These are phyloP conservation scores for Sphagnurus paluster DNA, from an alignment of 1,284 basidiomycete species.

Conservation along the genomic window DNA sequence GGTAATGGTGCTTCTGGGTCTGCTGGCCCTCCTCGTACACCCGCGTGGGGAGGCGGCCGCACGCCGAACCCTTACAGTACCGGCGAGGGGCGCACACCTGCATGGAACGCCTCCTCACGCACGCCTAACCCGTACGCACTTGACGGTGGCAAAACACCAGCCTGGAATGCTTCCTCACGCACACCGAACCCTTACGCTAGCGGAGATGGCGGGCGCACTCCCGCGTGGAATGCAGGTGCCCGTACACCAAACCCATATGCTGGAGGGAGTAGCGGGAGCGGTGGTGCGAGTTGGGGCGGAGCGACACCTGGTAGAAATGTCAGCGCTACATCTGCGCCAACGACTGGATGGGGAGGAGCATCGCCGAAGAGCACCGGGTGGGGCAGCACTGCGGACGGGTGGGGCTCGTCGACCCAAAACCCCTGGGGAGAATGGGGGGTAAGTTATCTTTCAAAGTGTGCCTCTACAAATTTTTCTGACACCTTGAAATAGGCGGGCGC, in stretches of 20 bases:
- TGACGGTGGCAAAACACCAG: conserved; percentile 54
- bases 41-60: conserved; percentile 52
- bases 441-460: conserved; percentile 17
- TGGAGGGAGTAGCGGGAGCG: conserved; percentile 24
- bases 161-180: conserved; percentile 48
- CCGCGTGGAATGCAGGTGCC: conserved; percentile 55
- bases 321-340: conserved; percentile 26
- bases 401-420: conserved; percentile 10
- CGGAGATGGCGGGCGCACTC: conserved; percentile 50
- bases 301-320: conserved; percentile 36
- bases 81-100: conserved; percentile 53
- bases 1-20: conserved; percentile 47
- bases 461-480: conserved; percentile 7
- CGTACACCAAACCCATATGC: conserved; percentile 62
- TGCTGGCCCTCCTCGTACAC: conserved; percentile 54
- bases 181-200: conserved; percentile 63
- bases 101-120: conserved; percentile 55
- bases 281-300: conserved; percentile 32
- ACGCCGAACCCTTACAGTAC: conserved; percentile 75
- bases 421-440: conserved; percentile 28
- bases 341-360: conserved; percentile 38
- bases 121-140: conserved; percentile 74
- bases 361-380: conserved; percentile 34
- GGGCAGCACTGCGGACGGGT: conserved; percentile 25
- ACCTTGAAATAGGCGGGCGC: conserved; percentile 50